Conservation (phyloP, 2,329 filamentous ascomycete species). For the Davidsoniella neocaledoniae region DNA sequence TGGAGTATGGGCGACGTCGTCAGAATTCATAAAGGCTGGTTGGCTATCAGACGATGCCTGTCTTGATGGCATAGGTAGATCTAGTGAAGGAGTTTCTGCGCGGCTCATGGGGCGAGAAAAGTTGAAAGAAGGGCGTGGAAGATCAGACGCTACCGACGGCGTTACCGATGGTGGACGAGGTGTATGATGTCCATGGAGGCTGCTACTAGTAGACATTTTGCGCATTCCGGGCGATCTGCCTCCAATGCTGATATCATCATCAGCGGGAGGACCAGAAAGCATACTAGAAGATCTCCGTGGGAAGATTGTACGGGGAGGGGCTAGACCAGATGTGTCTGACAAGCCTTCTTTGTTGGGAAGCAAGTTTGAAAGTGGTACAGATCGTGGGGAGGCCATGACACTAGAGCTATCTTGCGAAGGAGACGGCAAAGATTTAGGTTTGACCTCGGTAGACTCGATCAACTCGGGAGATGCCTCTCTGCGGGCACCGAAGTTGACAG, state of each 20-base stretch:
- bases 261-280: constrained; percentile 49
- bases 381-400: constrained; percentile 25
- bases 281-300: constrained; percentile 41
- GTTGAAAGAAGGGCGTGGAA: constrained; percentile 69
- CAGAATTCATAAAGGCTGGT: constrained; percentile 42
- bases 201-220: constrained; percentile 59
- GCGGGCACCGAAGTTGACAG: constrained; percentile 32
- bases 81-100: constrained; percentile 42
- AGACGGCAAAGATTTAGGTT: constrained; percentile 36
- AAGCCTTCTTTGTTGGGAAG: constrained; percentile 7
- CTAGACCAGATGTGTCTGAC: constrained; percentile 22
- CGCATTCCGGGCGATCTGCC: constrained; percentile 47
- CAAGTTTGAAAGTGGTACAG: constrained; percentile 12
- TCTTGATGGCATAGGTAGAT: constrained; percentile 27
- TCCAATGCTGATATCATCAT: constrained; percentile 43
- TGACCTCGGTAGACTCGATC: constrained; percentile 23
- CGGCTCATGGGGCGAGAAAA: constrained; percentile 83
- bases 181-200: constrained; percentile 36
- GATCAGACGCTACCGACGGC: constrained; percentile 68
- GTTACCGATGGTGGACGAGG: constrained; percentile 38
- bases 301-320: constrained; percentile 33
- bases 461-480: constrained; percentile 37
- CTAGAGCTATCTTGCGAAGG: constrained; percentile 28
- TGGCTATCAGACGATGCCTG: constrained; percentile 50
- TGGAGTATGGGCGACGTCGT: constrained; percentile 51